Evolutionary conservation across 75 land plant genomes (phyloP).

Genomic region (Selaginella tamariscina): DNA sequence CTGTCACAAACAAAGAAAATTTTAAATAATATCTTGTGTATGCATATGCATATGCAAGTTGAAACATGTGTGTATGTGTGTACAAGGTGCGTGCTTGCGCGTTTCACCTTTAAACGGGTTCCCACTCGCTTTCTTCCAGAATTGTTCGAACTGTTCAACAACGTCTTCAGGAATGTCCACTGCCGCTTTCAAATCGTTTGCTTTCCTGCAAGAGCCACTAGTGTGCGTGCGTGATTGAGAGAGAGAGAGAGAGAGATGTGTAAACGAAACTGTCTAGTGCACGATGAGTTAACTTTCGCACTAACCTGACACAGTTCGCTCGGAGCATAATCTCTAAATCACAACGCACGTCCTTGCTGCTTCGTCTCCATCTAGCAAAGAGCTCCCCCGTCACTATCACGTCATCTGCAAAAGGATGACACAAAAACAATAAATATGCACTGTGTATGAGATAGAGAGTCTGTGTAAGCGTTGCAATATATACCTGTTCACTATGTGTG

Average conservation of each 20-base stretch:
- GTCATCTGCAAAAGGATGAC: slow-evolving; percentile 40
- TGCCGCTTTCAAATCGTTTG: slow-evolving; percentile 73
- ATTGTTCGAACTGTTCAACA: slow-evolving; percentile 56
- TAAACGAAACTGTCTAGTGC: too few species aligned
- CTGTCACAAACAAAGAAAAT: slow-evolving; percentile 25
- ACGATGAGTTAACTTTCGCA: too few species aligned
- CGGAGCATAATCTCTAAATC: slow-evolving; percentile 60
- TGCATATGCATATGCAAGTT: too few species aligned
- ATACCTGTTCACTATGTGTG: too few species aligned
- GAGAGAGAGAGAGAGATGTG: too few species aligned
- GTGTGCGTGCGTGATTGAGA: too few species aligned
- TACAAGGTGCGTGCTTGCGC: too few species aligned
- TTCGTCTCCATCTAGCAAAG: slow-evolving; percentile 55
- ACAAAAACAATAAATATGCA: not conserved
- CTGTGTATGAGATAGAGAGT: too few species aligned
- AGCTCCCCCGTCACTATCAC: slow-evolving; percentile 57
- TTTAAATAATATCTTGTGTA: too few species aligned
- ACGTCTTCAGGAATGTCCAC: slow-evolving; percentile 62
- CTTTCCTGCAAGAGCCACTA: slow-evolving; percentile 57
- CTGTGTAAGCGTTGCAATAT: too few species aligned
- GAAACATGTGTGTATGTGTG: too few species aligned
- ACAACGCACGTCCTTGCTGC: slow-evolving; percentile 56
- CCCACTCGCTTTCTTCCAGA: slow-evolving; percentile 55
- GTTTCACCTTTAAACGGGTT: slow-evolving; percentile 56
- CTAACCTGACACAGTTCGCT: slow-evolving; percentile 47